phyloP scores from a whole-genome alignment of 176 grass and related monocot species.

The Cenchrus purpureus region DNA sequence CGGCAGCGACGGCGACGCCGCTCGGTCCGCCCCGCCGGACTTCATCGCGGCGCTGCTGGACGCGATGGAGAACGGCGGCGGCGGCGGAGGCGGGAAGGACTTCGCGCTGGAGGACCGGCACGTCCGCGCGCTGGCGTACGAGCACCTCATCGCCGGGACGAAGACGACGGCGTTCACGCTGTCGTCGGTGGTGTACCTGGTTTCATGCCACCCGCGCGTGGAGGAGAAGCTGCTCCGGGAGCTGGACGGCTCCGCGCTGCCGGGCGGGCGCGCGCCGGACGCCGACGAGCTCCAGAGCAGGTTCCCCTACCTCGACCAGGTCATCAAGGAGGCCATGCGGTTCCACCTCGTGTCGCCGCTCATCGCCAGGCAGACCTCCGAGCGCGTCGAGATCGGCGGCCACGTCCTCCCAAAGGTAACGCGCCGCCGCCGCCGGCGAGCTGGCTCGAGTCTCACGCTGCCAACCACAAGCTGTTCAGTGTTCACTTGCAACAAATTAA shows the following conservation, averaged over 20 bases:
- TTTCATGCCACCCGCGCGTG: conserved; percentile 69
- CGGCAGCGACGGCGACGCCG: neutral
- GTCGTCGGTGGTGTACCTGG: conserved; percentile 79
- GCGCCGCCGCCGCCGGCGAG: neutral
- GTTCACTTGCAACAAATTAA: neutral
- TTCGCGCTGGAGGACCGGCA: conserved; percentile 62
- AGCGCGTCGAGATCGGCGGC: conserved; percentile 70
- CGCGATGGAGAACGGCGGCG: conserved; percentile 44
- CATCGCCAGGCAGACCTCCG: conserved; percentile 87
- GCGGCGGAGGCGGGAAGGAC: conserved; percentile 31
- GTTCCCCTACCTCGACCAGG: conserved; percentile 90
- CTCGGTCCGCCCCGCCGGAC: conserved; percentile 39
- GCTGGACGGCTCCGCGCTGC: conserved; percentile 62
- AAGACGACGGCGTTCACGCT: conserved; percentile 95
- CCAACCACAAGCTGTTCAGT: neutral
- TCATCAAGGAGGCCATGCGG: conserved; percentile 96
- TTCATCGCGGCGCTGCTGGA: conserved; percentile 79
- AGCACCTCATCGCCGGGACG: conserved; percentile 98
- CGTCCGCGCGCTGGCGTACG: conserved; percentile 78
- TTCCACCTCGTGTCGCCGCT: conserved; percentile 83
- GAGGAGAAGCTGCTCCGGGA: conserved; percentile 82
- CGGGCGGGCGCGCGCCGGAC: conserved; percentile 24
- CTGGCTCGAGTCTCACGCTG: neutral
- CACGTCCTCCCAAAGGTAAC: conserved; percentile 84
- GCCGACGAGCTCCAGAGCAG: conserved; percentile 65